Percentiles rank a stretch among this genome's conserved stretches.
These are phyloP conservation scores for Zasmidium citrigriseum DNA, from an alignment of 2,329 filamentous ascomycete species.

Conservation along the genomic window DNA sequence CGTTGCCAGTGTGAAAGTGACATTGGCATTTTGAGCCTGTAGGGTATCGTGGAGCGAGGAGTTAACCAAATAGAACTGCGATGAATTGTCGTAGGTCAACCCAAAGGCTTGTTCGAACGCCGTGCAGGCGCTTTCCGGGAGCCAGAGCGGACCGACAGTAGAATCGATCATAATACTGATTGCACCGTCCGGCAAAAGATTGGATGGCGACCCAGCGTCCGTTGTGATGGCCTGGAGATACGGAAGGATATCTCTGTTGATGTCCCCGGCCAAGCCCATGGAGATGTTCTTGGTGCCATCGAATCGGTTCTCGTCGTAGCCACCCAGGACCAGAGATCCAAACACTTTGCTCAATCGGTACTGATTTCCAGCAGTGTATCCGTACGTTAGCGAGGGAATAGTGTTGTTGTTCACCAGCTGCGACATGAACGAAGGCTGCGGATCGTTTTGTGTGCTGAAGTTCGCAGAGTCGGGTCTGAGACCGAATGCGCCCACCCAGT, in stretches of 20 bases:
- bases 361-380: slow-evolving; percentile 41
- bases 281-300: slow-evolving; percentile 35
- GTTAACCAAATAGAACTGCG: slow-evolving; percentile 38
- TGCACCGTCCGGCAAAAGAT: slow-evolving; percentile 30
- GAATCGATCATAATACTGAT: slow-evolving; percentile 60
- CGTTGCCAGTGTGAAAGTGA: slow-evolving; percentile 38
- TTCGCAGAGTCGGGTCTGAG: slow-evolving; percentile 38
- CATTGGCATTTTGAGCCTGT: slow-evolving; percentile 27
- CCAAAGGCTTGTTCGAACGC: slow-evolving; percentile 40
- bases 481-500: slow-evolving; percentile 38
- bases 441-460: slow-evolving; percentile 36
- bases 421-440: slow-evolving; percentile 38
- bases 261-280: slow-evolving; percentile 33
- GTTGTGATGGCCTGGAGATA: slow-evolving; percentile 33
- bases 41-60: slow-evolving; percentile 32
- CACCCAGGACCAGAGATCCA: slow-evolving; percentile 41
- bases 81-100: slow-evolving; percentile 33
- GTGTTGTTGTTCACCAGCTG: slow-evolving; percentile 33
- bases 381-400: slow-evolving; percentile 39
- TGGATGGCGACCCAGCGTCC: slow-evolving; percentile 22
- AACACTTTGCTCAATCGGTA: slow-evolving; percentile 37
- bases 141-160: slow-evolving; percentile 64
- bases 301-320: slow-evolving; percentile 42
- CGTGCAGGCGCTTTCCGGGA: slow-evolving; percentile 50
- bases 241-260: slow-evolving; percentile 36